A percentile compares a stretch with the other conserved stretches of the same genome.
These are phyloP conservation scores for Pythium rhizo-oryzae DNA, from an alignment of 352 stramenopile species.

Conservation along the genomic window DNA sequence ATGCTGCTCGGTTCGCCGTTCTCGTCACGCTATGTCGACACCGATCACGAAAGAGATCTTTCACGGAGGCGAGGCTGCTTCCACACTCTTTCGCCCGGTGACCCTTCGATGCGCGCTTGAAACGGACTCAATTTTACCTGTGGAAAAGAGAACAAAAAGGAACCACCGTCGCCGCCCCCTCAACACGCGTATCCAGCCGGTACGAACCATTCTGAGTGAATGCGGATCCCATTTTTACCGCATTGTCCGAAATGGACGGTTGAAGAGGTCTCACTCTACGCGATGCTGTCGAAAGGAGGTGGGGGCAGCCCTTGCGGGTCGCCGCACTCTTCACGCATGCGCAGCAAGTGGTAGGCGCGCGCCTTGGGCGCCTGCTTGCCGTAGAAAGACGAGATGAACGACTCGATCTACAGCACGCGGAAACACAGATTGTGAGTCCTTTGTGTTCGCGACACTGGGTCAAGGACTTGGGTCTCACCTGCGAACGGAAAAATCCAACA, in stretches of 20 bases:
- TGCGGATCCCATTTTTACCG: conserved; percentile 8
- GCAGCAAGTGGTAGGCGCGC: conserved; percentile 60
- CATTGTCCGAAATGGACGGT: background rate
- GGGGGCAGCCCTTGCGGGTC: conserved; percentile 11
- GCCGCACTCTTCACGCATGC: conserved; percentile 65
- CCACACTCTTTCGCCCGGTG: no score
- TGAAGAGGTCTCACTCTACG: conserved; percentile 2
- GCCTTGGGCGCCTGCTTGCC: conserved; percentile 60
- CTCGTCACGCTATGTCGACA: background rate
- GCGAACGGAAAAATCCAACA: conserved; percentile 75
- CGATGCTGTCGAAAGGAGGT: background rate
- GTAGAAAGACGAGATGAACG: conserved; percentile 72
- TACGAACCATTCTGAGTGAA: background rate
- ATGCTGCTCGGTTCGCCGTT: conserved; percentile 37
- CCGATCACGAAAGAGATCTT: background rate
- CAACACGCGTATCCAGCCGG: background rate
- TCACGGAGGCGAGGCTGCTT: background rate
- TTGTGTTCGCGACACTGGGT: background rate
- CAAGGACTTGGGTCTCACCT: conserved; percentile 31
- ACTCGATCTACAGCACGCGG: conserved; percentile 50
- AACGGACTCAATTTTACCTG: background rate
- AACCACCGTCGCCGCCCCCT: background rate
- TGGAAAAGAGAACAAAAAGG: background rate
- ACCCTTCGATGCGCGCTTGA: background rate
- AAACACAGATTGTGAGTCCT: background rate